A percentile compares a stretch with the other conserved stretches of the same genome.
Conservation (phyloP, 805 yeast genomes). For the Kluyveromyces siamensis region DNA sequence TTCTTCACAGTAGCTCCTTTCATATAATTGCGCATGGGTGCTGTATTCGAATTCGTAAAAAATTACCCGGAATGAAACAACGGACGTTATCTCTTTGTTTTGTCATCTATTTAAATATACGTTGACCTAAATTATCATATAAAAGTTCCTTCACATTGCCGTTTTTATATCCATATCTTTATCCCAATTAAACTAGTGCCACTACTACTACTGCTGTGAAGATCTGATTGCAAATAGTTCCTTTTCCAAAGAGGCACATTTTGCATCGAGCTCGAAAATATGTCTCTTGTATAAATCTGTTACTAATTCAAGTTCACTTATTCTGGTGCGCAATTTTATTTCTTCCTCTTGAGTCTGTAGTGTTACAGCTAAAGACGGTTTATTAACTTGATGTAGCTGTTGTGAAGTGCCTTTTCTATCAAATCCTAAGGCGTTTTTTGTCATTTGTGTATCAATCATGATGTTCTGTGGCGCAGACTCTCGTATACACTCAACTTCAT, state of each 20-base stretch:
- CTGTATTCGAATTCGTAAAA: neutral
- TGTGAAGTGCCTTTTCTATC: neutral
- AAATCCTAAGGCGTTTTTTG: neutral
- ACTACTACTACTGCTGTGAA: neutral
- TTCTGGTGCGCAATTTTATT: conserved; percentile 56
- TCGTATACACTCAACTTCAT: neutral
- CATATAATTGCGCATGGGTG: neutral
- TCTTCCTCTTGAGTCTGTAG: conserved; percentile 27
- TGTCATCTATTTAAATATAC: neutral
- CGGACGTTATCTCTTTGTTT: neutral
- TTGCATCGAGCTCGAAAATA: conserved; percentile 65
- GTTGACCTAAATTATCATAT: neutral
- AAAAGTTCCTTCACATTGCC: neutral
- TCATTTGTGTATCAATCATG: neutral
- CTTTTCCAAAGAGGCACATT: conserved; percentile 20
- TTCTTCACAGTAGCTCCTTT: too few relatives aligned
- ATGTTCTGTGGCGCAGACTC: neutral
- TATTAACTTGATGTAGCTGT: conserved; percentile 1
- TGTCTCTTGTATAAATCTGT: conserved; percentile 81
- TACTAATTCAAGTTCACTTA: conserved; percentile 81
- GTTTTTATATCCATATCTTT: neutral
- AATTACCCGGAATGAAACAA: neutral
- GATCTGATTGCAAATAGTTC: conserved; percentile 4
- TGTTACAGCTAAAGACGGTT: conserved; percentile 7
- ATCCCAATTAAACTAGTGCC: neutral